Evolutionary conservation across 2,329 filamentous ascomycete species (phyloP).

Genomic region (Aspergillus aculeatinus): DNA sequence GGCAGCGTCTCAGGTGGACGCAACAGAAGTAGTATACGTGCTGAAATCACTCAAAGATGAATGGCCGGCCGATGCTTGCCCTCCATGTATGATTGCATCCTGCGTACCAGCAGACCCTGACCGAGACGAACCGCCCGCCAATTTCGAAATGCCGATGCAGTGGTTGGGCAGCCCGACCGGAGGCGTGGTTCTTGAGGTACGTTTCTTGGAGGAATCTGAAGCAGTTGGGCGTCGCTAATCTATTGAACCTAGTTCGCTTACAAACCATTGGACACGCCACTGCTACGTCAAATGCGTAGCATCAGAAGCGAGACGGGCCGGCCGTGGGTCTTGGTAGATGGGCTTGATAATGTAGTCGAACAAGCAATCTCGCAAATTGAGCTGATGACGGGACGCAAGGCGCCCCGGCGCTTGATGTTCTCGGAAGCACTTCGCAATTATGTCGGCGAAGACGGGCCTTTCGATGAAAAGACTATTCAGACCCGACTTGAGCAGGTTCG

Average conservation of each 20-base stretch:
- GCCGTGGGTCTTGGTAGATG: constrained; percentile 71
- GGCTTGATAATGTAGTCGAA: constrained; percentile 72
- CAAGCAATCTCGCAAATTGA: constrained; percentile 82
- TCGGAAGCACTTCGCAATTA: constrained; percentile 54
- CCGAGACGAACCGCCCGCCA: constrained; percentile 62
- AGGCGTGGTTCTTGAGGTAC: constrained; percentile 70
- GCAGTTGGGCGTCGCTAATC: constrained; percentile 10
- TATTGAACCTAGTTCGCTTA: constrained; percentile 54
- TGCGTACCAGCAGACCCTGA: constrained; percentile 72
- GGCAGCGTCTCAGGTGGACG: constrained; percentile 41
- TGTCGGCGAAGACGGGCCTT: constrained; percentile 33
- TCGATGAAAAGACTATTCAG: constrained; percentile 41
- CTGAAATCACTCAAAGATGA: constrained; percentile 57
- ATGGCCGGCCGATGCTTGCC: constrained; percentile 64
- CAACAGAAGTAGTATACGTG: constrained; percentile 48
- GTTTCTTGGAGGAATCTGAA: background rate
- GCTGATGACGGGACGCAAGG: constrained; percentile 71
- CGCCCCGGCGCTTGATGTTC: constrained; percentile 70
- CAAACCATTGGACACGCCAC: constrained; percentile 68
- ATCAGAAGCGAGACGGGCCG: constrained; percentile 54
- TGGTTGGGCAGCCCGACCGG: constrained; percentile 74
- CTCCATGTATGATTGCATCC: constrained; percentile 72
- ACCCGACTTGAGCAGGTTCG: constrained; percentile 31
- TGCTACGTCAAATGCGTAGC: constrained; percentile 66
- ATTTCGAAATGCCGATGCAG: constrained; percentile 66